phyloP scores from a whole-genome alignment of 2,329 filamentous ascomycete species.

The Cryphonectria japonica region DNA sequence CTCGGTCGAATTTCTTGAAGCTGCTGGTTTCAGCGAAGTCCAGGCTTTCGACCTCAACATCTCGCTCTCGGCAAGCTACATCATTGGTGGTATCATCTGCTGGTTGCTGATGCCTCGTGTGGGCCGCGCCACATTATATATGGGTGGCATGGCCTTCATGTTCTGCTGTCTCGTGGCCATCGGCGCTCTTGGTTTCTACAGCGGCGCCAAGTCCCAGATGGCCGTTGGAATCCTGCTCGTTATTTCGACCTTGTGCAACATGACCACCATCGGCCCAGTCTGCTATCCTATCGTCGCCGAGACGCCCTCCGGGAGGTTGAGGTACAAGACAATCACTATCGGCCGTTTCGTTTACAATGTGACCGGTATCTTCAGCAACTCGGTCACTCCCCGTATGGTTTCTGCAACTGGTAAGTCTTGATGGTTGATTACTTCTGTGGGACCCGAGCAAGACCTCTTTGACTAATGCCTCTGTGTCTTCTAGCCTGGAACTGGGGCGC shows the following conservation, averaged over 20 bases:
- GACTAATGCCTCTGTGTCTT: background rate
- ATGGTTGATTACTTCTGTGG: no score
- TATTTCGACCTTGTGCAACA: constrained; percentile 39
- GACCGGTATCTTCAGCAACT: constrained; percentile 35
- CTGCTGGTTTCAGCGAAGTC: constrained; percentile 42
- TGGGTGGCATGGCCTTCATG: constrained; percentile 44
- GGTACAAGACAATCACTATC: constrained; percentile 36
- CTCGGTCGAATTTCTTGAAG: constrained; percentile 44
- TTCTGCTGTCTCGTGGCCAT: constrained; percentile 43
- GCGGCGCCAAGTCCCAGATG: constrained; percentile 32
- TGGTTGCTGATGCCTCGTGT: constrained; percentile 46
- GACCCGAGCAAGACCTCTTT: no score
- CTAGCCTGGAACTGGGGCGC: constrained; percentile 38
- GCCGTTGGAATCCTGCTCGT: constrained; percentile 41
- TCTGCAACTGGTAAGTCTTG: constrained; percentile 32
- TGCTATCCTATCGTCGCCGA: constrained; percentile 36
- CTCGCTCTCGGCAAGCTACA: constrained; percentile 45
- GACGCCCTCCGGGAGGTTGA: constrained; percentile 33
- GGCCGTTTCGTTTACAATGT: constrained; percentile 36
- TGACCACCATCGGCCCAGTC: constrained; percentile 41
- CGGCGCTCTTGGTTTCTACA: constrained; percentile 38
- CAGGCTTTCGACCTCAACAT: constrained; percentile 46
- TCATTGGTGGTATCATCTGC: constrained; percentile 44
- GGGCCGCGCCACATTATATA: constrained; percentile 46
- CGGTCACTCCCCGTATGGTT: constrained; percentile 35